Base-by-base conservation (phyloP, 805 yeast species). In the Wickerhamiella australiensis region DNA sequence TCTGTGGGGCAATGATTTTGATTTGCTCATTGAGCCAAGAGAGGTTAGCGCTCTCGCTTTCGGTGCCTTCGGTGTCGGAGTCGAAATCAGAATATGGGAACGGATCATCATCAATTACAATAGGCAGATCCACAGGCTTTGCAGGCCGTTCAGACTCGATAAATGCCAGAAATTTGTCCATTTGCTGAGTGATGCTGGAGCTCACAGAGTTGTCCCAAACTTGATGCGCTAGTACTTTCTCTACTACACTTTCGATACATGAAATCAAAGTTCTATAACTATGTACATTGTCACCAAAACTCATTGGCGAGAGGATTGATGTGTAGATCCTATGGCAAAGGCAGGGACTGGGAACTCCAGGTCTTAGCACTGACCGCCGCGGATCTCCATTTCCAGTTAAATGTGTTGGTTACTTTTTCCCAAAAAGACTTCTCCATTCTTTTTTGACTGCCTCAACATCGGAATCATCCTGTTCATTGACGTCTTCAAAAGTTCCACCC, bases 401-500 rank as follows among this genome's bases (percentile, higher is more conserved):
- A 5, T 8, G 36, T 31, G 36, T n/a, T n/a, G n/a, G n/a, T n/a
- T n/a, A 26, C 21, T 42, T 18, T 29, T 31, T 29, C 1, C 38
- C 27, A 17, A 36, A 45, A 3, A 45, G 40, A 9, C 23, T 35
- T 21, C 42, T 20, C 47, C 47, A 45, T 21, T 45, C 41, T 4
- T 37, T 13, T 27, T 46, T 46, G 20, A 46, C 37, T 18, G 36
- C 25, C 43, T 36, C 43, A 22, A 37, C 49, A 9, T 36, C 43
- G 5, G 40, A 18, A n/a, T 52, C 54, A 45, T 54, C 44, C 33
- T 55, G 54, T 35, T 53, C 40, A 33, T 50, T 52, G 27, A 54
- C 53, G 13, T 54, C 56, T 21, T 54, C 58, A 8, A 51, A 46
- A 46, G 76, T 78, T 9, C 92, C 94, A 37, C 94, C 92, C 57